A percentile compares a stretch with the other conserved stretches of the same genome.
Conservation (phyloP, 2,329 filamentous ascomycete species). For the Alternaria sp. region DNA sequence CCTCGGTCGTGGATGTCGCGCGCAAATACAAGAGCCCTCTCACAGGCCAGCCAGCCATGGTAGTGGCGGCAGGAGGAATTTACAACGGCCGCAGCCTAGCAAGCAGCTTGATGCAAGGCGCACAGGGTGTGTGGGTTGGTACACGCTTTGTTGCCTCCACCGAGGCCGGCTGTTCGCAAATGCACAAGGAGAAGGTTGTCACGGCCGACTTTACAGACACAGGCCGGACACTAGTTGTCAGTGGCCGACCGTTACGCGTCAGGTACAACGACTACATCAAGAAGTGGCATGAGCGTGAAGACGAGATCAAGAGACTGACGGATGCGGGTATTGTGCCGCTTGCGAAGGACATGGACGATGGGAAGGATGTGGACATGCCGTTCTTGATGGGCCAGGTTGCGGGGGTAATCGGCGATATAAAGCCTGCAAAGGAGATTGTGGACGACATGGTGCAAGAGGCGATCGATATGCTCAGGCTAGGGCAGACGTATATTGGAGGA, state of each 20-base stretch:
- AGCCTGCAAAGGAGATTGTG: conserved; percentile 86
- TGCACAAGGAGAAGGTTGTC: conserved; percentile 87
- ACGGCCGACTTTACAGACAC: conserved; percentile 82
- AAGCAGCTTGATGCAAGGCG: conserved; percentile 84
- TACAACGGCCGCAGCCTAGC: conserved; percentile 83
- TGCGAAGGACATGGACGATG: conserved; percentile 81
- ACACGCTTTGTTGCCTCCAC: conserved; percentile 86
- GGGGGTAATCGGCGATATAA: conserved; percentile 76
- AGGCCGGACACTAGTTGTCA: conserved; percentile 80
- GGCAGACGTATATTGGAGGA: conserved; percentile 47
- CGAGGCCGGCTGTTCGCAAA: conserved; percentile 80
- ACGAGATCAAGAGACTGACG: conserved; percentile 78
- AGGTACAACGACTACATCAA: conserved; percentile 84
- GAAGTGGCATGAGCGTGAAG: conserved; percentile 78
- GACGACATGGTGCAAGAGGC: conserved; percentile 77
- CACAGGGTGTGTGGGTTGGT: conserved; percentile 90
- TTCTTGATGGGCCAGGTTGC: conserved; percentile 96
- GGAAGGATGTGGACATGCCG: conserved; percentile 82
- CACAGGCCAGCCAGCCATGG: conserved; percentile 74
- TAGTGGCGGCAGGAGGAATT: conserved; percentile 89
- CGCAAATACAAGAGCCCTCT: conserved; percentile 74
- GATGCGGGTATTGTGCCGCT: conserved; percentile 81
- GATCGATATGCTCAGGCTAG: conserved; percentile 51
- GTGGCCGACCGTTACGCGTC: conserved; percentile 81
- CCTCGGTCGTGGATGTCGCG: conserved; percentile 86